Conservation (phyloP, 2,329 filamentous ascomycete species). For the Exophiala calicioides region DNA sequence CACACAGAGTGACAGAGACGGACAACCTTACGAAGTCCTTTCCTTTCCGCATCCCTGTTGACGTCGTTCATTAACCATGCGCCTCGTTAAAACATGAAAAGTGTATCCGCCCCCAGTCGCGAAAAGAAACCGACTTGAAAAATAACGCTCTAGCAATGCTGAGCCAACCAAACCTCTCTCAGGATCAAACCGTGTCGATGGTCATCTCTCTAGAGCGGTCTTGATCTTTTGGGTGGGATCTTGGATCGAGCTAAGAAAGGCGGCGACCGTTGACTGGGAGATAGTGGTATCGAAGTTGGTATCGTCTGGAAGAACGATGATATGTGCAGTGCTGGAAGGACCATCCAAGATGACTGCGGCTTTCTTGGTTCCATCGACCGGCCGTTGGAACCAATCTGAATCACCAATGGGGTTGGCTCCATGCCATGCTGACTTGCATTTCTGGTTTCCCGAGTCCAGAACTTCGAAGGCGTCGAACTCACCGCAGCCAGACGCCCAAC, state of each 20-base stretch:
- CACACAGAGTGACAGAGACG: neutral
- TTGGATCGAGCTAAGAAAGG: conserved; percentile 15
- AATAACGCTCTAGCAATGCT: no score
- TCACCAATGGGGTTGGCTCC: conserved; percentile 60
- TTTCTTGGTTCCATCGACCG: conserved; percentile 60
- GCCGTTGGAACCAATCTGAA: conserved; percentile 71
- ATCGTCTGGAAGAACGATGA: conserved; percentile 23
- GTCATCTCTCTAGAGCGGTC: conserved; percentile 15
- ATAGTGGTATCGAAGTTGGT: conserved; percentile 25
- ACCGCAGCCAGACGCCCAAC: conserved; percentile 70
- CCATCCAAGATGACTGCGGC: conserved; percentile 62
- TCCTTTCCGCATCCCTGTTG: no score
- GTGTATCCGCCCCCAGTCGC: no score
- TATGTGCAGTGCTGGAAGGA: conserved; percentile 20
- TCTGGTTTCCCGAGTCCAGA: conserved; percentile 63
- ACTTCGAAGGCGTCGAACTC: conserved; percentile 77
- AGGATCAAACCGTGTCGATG: neutral
- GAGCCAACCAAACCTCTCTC: no score
- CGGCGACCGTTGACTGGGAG: conserved; percentile 16
- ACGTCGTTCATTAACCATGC: no score
- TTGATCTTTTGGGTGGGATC: conserved; percentile 16
- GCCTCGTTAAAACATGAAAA: no score
- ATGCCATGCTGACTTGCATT: conserved; percentile 72
- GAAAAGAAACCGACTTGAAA: no score
- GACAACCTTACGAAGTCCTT: no score